phyloP scores from a whole-genome alignment of 495 filamentous ascomycete species.

The Elasticomyces elasticus region DNA sequence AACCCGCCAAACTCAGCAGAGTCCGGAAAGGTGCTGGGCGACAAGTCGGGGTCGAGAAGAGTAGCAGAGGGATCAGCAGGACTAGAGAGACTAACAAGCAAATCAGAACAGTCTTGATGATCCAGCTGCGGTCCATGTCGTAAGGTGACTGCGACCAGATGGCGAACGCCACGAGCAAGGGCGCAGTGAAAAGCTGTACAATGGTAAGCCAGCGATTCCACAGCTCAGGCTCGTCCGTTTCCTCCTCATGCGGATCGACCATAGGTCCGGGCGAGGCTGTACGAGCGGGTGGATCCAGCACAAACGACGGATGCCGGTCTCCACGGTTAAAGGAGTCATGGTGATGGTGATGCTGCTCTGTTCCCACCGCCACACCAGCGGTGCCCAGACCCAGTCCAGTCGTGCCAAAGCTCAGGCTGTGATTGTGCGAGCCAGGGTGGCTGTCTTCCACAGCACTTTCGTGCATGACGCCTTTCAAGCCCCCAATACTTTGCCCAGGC shows the following conservation, averaged over 20 bases:
- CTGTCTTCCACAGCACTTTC: background rate
- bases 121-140: conserved; percentile 31
- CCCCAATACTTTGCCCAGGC: background rate
- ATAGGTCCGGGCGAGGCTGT: background rate
- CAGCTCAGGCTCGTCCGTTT: conserved; percentile 2
- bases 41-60: conserved; percentile 47
- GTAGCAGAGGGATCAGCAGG: conserved; percentile 50
- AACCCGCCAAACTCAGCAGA: conserved; percentile 79
- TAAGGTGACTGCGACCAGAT: conserved; percentile 48
- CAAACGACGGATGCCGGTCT: background rate
- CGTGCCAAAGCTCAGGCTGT: background rate
- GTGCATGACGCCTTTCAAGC: background rate
- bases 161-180: conserved; percentile 69
- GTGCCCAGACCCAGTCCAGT: background rate
- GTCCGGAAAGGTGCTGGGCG: conserved; percentile 56
- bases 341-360: conserved; percentile 25
- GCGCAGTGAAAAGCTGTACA: conserved; percentile 77
- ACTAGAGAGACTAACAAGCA: conserved; percentile 60
- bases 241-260: background rate
- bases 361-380: conserved; percentile 13
- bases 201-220: conserved; percentile 89
- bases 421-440: conserved; percentile 2
- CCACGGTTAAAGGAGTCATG: too few species aligned
- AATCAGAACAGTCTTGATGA: conserved; percentile 57
- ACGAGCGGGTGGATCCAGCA: background rate